Conservation (phyloP, 2,329 filamentous ascomycete genomes). For the Cordyceps javanica region DNA sequence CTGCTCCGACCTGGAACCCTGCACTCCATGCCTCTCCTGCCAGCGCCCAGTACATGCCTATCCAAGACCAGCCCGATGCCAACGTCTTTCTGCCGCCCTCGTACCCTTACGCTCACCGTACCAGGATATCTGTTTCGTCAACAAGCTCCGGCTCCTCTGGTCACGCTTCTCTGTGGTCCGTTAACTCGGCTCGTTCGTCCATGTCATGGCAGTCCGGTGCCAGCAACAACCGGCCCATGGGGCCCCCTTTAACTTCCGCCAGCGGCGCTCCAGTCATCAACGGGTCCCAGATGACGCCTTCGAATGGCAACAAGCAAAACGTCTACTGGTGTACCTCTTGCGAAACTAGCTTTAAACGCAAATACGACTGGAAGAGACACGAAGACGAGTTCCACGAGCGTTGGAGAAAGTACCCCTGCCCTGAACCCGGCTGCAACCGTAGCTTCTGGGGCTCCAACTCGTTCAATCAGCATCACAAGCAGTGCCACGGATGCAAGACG, state of each 20-base stretch:
- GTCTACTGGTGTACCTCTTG: constrained; percentile 53
- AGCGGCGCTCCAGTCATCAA: constrained; percentile 27
- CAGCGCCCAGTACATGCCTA: not conserved
- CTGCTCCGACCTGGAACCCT: constrained; percentile 20
- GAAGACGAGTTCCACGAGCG: constrained; percentile 66
- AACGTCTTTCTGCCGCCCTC: constrained; percentile 30
- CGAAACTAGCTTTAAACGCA: constrained; percentile 61
- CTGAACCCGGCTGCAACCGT: constrained; percentile 56
- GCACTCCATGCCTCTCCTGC: constrained; percentile 6
- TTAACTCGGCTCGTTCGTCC: constrained; percentile 32
- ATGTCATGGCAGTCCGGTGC: constrained; percentile 35
- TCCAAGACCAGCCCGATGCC: constrained; percentile 17
- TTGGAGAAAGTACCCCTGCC: constrained; percentile 61
- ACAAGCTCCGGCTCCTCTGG: constrained; percentile 44
- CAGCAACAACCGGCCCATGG: constrained; percentile 28
- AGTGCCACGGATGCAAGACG: constrained; percentile 57
- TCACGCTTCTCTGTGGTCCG: constrained; percentile 42
- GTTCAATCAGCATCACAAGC: constrained; percentile 62
- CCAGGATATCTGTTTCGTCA: constrained; percentile 43
- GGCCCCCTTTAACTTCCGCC: constrained; percentile 23
- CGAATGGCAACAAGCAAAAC: constrained; percentile 33
- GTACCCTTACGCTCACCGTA: constrained; percentile 34
- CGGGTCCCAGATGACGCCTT: constrained; percentile 23
- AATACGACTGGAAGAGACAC: constrained; percentile 65
- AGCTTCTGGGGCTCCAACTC: constrained; percentile 63